These are phyloP conservation scores for Monilinia vaccinii-corymbosi DNA, from an alignment of 2,329 filamentous ascomycete genomes.

Conservation along the genomic window DNA sequence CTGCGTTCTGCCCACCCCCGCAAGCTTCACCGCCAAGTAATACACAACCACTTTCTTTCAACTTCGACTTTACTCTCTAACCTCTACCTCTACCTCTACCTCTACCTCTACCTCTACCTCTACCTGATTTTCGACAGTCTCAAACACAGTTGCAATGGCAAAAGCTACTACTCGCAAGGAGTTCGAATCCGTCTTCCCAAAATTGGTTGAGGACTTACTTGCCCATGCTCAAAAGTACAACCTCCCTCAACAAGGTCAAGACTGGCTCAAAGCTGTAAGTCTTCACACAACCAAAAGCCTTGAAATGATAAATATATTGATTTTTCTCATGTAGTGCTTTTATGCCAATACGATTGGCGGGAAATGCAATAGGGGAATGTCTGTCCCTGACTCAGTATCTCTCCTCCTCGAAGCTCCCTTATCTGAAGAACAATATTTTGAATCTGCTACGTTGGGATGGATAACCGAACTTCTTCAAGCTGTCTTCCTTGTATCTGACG, in stretches of 20 bases:
- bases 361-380: conserved; percentile 99
- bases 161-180: conserved; percentile 71
- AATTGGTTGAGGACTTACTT: conserved; percentile 73
- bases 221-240: conserved; percentile 74
- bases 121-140: not conserved
- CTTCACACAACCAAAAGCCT: not conserved
- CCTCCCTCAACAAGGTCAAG: conserved; percentile 66
- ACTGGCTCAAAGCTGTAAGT: conserved; percentile 62
- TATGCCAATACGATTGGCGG: conserved; percentile 83
- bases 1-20: conserved; percentile 10
- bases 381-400: conserved; percentile 82
- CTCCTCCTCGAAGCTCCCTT: conserved; percentile 67
- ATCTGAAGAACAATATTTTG: conserved; percentile 75
- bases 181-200: conserved; percentile 85
- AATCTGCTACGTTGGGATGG: conserved; percentile 85
- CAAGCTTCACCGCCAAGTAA: conserved; percentile 8
- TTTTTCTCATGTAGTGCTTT: conserved; percentile 49
- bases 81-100: too few relatives aligned
- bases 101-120: not conserved
- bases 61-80: not conserved
- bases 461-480: conserved; percentile 96
- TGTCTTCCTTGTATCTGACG: conserved; percentile 97
- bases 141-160: conserved; percentile 38
- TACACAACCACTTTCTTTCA: not conserved
- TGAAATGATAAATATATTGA: conserved; percentile 6